Evolutionary conservation across 257 asterid species (phyloP), one percentile per base, ranked within the genome.

Genomic region (Nemophila menziesii): DNA sequence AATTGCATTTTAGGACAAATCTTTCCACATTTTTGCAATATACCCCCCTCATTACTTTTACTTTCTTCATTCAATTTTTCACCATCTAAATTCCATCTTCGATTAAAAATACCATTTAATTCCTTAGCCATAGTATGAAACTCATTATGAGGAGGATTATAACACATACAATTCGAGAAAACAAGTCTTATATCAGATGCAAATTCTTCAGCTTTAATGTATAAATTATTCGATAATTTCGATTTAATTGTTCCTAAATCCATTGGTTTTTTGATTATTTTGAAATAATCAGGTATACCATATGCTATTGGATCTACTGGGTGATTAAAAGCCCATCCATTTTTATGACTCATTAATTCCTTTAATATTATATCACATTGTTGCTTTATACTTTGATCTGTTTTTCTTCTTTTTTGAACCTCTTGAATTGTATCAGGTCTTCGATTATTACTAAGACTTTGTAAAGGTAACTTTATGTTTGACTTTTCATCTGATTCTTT

Each of bases 171-270:
- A 71, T 86, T 86, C 34, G 79, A 60, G 55, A 86, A 86, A 0
- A 92, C 79, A 59, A 86, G 65, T 27, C 53, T 57, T 34, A 86
- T 79, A 24, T 86, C 97, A 26, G 76, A 71, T 17, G 77, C 93
- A 67, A 86, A 79, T 19, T 75, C 82, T 29, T 70, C 72, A 10
- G 65, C 75, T 62, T 39, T 37, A 24, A 43, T 52, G 76, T 86
- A 79, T 43, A 27, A 4, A 55, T 74, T 63, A 26, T 57, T 57
- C 51, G 64, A 77, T 34, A 86, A 58, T 52, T 75, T 82, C 23
- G 46, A 63, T 29, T 60, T 75, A 46, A 86, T 39, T 11, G 94
- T 77, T 20, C 95, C 94, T 54, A 86, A 64, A 71, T 86, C 97
- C 97, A 86, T 86, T 2, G 97, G n/a, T n/a, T n/a, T n/a, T n/a